Base-by-base conservation (phyloP, 2,329 filamentous ascomycete species). In the Aspergillus intermedius region DNA sequence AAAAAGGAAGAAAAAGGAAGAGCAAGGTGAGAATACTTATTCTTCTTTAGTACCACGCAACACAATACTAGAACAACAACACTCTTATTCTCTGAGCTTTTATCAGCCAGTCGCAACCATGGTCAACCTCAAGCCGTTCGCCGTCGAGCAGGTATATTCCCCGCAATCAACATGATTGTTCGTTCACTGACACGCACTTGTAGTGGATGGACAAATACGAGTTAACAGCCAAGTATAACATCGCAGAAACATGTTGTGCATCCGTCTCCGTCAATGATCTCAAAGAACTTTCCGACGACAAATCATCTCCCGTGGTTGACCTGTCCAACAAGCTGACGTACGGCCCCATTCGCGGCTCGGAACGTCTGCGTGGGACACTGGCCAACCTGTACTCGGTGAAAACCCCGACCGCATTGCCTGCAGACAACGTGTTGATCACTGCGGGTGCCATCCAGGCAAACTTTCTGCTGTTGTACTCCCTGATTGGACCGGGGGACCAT, bases 371-470 rank as follows among this genome's bases (percentile, higher is more conserved):
- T 19, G 70, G 72, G 49, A 83, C 82, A 42, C 76, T 93, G 12
- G 79, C 86, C 5, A 72, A 76, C 15, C 73, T 87, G 3, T 88
- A 88, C 62, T 81, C 81, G 4, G 74, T 75, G 19, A 78, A 81
- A 52, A 69, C 69, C 52, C 65, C 67, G 1, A 70, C 66, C 1
- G 71, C 72, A 4, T 63, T 81, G 9, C 66, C 75, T 15, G 71
- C 64, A 1, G 81, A 89, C 13, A 82, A 86, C 58, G 77, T 95
- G 37, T 68, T 94, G 46, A 83, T 91, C 50, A 88, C 87, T 0
- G 81, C 85, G 25, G 90, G 90, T 8, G 88, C 88, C 12, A 94
- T 94, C 45, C 77, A 81, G 5, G 89, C 88, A n/a, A 95, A 95
- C 62, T 88, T 89, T 58, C 71, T 93, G n/a, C 72, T 83, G 2